Evolutionary conservation across 768 basidiomycete species (phyloP).

Genomic region (Pulveroboletus frians): DNA sequence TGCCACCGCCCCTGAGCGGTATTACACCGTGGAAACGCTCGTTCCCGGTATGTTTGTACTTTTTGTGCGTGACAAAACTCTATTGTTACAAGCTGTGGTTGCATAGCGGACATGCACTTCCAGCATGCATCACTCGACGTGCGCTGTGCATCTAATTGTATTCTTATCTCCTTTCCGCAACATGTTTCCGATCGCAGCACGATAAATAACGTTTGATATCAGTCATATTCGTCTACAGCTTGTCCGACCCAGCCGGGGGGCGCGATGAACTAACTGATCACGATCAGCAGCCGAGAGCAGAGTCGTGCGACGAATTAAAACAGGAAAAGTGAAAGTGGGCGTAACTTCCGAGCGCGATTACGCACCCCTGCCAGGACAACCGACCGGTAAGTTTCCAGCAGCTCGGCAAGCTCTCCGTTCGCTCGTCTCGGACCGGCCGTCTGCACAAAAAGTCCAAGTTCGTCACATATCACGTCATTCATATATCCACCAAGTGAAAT

Average conservation of each 20-base stretch:
- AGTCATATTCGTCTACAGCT: not conserved
- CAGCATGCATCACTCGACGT: constrained; percentile 24
- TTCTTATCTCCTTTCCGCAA: constrained; percentile 24
- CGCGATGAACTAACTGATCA: constrained; percentile 11
- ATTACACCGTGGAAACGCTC: constrained; percentile 19
- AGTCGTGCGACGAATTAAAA: not conserved
- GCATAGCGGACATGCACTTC: constrained; percentile 19
- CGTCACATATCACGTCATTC: constrained; percentile 28
- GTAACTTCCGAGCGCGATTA: constrained; percentile 11
- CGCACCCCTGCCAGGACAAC: constrained; percentile 6
- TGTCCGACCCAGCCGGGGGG: constrained; percentile 9
- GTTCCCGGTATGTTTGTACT: constrained; percentile 7
- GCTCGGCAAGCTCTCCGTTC: constrained; percentile 11
- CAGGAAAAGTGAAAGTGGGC: constrained; percentile 8
- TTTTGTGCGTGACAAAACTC: constrained; percentile 10
- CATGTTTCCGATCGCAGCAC: constrained; percentile 9
- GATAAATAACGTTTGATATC: constrained; percentile 14
- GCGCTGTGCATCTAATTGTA: constrained; percentile 19
- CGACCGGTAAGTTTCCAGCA: constrained; percentile 5
- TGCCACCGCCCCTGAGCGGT: constrained; percentile 25
- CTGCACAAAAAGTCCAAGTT: constrained; percentile 23
- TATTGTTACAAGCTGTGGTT: constrained; percentile 19
- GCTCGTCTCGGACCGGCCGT: constrained; percentile 15
- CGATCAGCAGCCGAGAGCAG: constrained; percentile 9
- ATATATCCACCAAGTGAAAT: constrained; percentile 14